Conservation (phyloP, 1,284 basidiomycete species). For the Sporisorium scitamineum region DNA sequence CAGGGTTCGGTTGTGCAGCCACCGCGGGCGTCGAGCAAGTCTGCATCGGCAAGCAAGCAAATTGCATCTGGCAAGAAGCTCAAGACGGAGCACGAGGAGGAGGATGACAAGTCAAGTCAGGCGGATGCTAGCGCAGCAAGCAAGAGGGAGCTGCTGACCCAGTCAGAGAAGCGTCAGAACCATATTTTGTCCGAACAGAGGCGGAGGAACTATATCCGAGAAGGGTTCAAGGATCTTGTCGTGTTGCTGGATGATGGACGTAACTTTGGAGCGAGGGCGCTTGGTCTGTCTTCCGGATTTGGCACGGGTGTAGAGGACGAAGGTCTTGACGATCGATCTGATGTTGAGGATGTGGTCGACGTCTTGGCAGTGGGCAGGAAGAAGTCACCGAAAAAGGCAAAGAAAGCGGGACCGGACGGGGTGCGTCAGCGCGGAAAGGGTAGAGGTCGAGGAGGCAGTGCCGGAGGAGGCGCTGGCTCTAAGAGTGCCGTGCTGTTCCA, state of each 20-base stretch:
- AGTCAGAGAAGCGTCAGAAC: slow-evolving; percentile 64
- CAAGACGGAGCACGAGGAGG: slow-evolving; percentile 56
- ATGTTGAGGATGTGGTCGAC: slow-evolving; percentile 59
- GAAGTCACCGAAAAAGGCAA: slow-evolving; percentile 55
- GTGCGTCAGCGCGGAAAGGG: slow-evolving; percentile 61
- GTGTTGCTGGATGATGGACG: slow-evolving; percentile 65
- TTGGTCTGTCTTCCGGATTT: slow-evolving; percentile 64
- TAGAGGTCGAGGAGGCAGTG: slow-evolving; percentile 63
- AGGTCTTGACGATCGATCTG: slow-evolving; percentile 63
- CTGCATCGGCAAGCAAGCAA: slow-evolving; percentile 5
- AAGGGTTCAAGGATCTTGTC: slow-evolving; percentile 66
- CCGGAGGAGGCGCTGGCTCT: slow-evolving; percentile 64
- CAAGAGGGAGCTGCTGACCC: slow-evolving; percentile 58
- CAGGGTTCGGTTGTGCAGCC: slow-evolving; percentile 14
- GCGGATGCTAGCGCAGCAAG: slow-evolving; percentile 19
- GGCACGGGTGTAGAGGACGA: slow-evolving; percentile 68
- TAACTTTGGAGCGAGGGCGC: slow-evolving; percentile 63
- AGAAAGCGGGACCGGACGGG: slow-evolving; percentile 48
- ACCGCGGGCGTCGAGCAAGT: slow-evolving; percentile 7
- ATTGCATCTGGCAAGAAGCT: slow-evolving; percentile 51
- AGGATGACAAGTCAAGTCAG: slow-evolving; percentile 8
- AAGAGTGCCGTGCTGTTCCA: slow-evolving; percentile 68
- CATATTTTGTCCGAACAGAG: slow-evolving; percentile 67
- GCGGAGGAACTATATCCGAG: slow-evolving; percentile 65
- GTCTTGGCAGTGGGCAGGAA: slow-evolving; percentile 50